These are phyloP conservation scores for Blastocystis sp. DNA, from an alignment of 352 stramenopile genomes.

Conservation along the genomic window DNA sequence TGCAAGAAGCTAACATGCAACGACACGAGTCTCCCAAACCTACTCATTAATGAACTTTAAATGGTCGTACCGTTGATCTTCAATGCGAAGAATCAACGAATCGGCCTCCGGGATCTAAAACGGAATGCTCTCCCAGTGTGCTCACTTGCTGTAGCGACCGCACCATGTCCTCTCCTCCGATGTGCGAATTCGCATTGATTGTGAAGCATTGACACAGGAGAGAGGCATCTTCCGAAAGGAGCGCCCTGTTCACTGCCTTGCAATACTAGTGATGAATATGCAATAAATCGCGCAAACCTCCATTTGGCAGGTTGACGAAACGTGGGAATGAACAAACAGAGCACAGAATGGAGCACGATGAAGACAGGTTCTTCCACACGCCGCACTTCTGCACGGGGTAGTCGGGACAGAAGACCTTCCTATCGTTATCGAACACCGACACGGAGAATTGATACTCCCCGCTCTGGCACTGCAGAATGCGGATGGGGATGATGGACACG, in stretches of 20 bases:
- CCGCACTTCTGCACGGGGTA: slow-evolving; percentile 47
- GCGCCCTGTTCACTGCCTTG: background rate
- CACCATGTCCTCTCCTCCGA: background rate
- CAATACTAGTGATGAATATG: slow-evolving; percentile 13
- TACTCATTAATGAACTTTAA: background rate
- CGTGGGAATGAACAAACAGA: slow-evolving; percentile 17
- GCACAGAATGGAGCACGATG: background rate
- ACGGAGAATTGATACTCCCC: slow-evolving; percentile 1
- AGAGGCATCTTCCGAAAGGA: background rate
- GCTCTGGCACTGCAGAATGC: slow-evolving; percentile 41
- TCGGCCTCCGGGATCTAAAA: background rate
- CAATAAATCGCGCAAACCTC: background rate
- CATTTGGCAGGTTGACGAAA: background rate
- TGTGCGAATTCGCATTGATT: background rate
- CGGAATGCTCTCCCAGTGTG: background rate
- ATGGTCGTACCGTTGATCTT: background rate
- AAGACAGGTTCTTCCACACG: slow-evolving; percentile 13
- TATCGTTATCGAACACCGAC: slow-evolving; percentile 41
- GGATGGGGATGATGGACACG: slow-evolving; percentile 3
- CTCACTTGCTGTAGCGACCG: background rate
- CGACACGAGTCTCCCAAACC: background rate
- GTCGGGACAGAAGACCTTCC: slow-evolving; percentile 51
- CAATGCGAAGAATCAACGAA: background rate
- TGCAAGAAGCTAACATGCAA: background rate
- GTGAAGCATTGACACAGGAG: slow-evolving; percentile 30